Conservation (phyloP, 2,329 filamentous ascomycete genomes). For the Ophiosphaerella herpotricha region DNA sequence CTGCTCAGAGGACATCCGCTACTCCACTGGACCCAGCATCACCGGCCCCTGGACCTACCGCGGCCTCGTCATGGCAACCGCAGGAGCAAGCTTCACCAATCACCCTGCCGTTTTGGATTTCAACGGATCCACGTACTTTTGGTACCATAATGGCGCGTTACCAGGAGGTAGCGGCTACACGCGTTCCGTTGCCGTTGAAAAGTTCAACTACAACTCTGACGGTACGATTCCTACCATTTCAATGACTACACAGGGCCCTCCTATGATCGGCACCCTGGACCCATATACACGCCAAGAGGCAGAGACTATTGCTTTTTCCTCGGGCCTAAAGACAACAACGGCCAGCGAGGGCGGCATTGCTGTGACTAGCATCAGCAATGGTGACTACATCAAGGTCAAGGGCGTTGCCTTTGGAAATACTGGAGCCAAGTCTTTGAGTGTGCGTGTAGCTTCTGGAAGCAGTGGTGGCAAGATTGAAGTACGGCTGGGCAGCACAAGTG, state of each 20-base stretch:
- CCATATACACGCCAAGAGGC: constrained; percentile 18
- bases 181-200: constrained; percentile 16
- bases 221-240: constrained; percentile 20
- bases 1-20: constrained; percentile 23
- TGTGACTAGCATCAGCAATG: constrained; percentile 16
- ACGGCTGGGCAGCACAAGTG: constrained; percentile 13
- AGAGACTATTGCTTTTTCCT: constrained; percentile 16
- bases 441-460: constrained; percentile 10
- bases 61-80: constrained; percentile 18
- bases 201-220: constrained; percentile 19
- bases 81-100: constrained; percentile 21
- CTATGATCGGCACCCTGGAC: constrained; percentile 18
- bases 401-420: constrained; percentile 17
- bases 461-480: constrained; percentile 21
- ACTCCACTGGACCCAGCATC: constrained; percentile 17
- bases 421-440: constrained; percentile 16
- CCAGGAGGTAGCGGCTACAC: constrained; percentile 22
- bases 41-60: constrained; percentile 23
- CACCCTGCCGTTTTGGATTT: constrained; percentile 19
- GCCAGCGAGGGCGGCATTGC: constrained; percentile 20
- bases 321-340: constrained; percentile 15
- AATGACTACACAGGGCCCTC: constrained; percentile 17
- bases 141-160: constrained; percentile 23
- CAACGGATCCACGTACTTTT: constrained; percentile 19
- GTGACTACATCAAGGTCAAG: constrained; percentile 20